A percentile compares a stretch with the other conserved stretches of the same genome.
Evolutionary conservation across 192 early-diverging fungal genomes (phyloP).

Genomic region (Funneliformis mosseae): DNA sequence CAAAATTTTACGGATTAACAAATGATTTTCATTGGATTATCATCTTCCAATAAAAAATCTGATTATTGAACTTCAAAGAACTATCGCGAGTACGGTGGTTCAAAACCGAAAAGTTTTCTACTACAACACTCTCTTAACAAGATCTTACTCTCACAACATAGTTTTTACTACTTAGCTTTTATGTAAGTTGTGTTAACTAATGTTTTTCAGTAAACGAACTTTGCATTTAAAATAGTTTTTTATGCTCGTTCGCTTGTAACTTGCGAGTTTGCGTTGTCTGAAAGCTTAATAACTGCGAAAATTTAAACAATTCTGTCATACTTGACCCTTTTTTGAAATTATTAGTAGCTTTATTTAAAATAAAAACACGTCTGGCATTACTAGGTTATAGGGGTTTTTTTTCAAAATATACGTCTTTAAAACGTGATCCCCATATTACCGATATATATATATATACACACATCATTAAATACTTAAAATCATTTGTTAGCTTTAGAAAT

Average conservation of each 20-base stretch:
- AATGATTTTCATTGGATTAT: too few relatives aligned
- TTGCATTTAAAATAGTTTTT: neutral
- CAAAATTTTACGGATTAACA: too few relatives aligned
- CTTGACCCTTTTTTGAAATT: neutral
- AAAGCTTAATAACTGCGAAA: neutral
- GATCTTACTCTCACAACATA: neutral
- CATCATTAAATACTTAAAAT: neutral
- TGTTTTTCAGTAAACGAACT: neutral
- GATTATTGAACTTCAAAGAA: too few relatives aligned
- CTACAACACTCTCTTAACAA: neutral
- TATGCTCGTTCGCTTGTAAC: neutral
- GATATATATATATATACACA: neutral
- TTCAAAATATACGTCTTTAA: neutral
- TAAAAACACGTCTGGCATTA: neutral
- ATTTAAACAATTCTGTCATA: neutral
- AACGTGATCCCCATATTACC: neutral
- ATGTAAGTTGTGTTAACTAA: neutral
- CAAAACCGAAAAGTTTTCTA: neutral
- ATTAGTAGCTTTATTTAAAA: neutral
- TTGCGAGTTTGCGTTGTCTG: neutral
- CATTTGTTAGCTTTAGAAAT: neutral
- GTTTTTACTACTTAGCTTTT: neutral
- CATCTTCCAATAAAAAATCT: too few relatives aligned
- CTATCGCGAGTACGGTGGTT: too few relatives aligned
- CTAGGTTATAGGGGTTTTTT: neutral